phyloP scores from a whole-genome alignment of 1,284 basidiomycete species.

The Porogramme epimiltina region DNA sequence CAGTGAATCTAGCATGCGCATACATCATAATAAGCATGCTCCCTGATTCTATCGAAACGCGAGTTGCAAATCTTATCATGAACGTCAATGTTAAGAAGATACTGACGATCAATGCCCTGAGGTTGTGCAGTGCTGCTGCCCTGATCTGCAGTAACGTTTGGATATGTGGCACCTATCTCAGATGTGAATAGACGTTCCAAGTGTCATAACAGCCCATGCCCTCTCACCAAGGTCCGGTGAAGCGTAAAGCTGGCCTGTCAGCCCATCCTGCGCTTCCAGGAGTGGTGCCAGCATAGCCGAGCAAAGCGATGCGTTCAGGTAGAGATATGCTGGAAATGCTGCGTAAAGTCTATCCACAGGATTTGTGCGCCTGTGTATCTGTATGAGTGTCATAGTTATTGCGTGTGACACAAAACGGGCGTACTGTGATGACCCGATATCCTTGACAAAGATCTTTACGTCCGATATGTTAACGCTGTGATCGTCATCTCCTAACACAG shows the following conservation, averaged over 20 bases:
- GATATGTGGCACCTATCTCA: neutral
- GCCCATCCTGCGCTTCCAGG: neutral
- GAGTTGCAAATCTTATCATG: no score
- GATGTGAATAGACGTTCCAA: neutral
- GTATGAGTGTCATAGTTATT: no score
- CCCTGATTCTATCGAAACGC: neutral
- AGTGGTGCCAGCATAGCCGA: neutral
- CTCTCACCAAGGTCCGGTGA: neutral
- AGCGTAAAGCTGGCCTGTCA: neutral
- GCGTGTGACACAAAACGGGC: no score
- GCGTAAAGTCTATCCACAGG: neutral
- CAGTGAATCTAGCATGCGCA: neutral
- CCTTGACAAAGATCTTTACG: neutral
- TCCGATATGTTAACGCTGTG: neutral
- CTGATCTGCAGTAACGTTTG: no score
- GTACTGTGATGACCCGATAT: neutral
- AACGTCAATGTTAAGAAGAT: no score
- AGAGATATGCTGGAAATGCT: neutral
- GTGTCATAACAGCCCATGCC: neutral
- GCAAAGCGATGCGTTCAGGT: neutral
- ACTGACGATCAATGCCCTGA: neutral
- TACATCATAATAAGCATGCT: neutral
- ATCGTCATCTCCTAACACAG: neutral
- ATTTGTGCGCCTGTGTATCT: no score
- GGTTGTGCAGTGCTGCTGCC: no score